Base-by-base conservation (phyloP, 2,329 filamentous ascomycete species). In the Trichoderma hamatum region DNA sequence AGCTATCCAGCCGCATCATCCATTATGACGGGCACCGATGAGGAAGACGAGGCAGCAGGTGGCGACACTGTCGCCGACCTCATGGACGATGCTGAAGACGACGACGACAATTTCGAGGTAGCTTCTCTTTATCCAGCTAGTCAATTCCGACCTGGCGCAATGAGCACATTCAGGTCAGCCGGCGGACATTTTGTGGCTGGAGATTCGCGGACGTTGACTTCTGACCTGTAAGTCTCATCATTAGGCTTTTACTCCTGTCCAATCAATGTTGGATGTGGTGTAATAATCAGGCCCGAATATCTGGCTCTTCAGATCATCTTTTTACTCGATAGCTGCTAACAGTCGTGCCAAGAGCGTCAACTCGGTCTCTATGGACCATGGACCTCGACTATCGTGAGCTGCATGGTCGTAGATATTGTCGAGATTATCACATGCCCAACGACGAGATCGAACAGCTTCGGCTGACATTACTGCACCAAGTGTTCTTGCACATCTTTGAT, bases 381-480 rank as follows among this genome's bases (percentile, higher is more conserved):
- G 84, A 85, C 71, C 80, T 90, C 36, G 84, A 88, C 74, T 85
- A 86, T 71, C 81, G 86, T 67, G 80, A 85, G 70, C 88, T 90
- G 71, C 85, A 91, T 77, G 87, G 84, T 54, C 86, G 89, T 26
- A 84, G 89, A 72, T 89, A 88, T 75, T 89, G 89, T 74, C 82
- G 85, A 39, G 82, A 83, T 39, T 91, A 90, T 74, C 88, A 83
- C 76, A 89, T 90, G 84, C 89, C 89, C 16, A 90, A 90, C 76
- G 89, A 91, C 73, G 86, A 90, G 56, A 79, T 83, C 56, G 89
- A 91, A 74, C 88, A 90, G 76, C 86, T 87, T 56, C 86, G 89
- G 52, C 77, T 90, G 62, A 84, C 86, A 69, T 81, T 91, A 64
- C 80, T 87, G 49, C 88, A 91, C 72, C 88, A 90, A 74, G 85